Conservation (phyloP, 768 basidiomycete genomes). For the Pulveroboletus sp. region DNA sequence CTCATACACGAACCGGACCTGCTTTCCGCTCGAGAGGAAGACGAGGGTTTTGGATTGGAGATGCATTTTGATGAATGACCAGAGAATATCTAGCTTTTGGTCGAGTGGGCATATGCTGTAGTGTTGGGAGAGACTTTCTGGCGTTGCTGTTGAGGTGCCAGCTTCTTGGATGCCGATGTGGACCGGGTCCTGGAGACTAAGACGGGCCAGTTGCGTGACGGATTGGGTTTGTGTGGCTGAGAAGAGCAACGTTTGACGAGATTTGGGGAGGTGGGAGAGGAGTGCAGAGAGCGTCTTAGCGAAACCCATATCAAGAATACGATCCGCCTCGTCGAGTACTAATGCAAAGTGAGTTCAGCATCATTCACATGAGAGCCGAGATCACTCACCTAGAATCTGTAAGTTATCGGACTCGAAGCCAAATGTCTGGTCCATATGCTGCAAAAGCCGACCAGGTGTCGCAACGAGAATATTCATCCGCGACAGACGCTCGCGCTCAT, state of each 20-base stretch:
- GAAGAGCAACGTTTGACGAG: slow-evolving; percentile 93
- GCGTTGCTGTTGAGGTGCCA: slow-evolving; percentile 50
- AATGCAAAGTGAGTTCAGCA: background rate
- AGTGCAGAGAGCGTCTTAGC: slow-evolving; percentile 85
- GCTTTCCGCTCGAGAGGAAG: slow-evolving; percentile 93
- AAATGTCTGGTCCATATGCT: slow-evolving; percentile 98
- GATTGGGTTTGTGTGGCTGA: slow-evolving; percentile 96
- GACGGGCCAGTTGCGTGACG: slow-evolving; percentile 81
- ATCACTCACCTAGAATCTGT: slow-evolving; percentile 77
- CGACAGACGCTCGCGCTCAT: slow-evolving; percentile 82
- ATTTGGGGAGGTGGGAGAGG: slow-evolving; percentile 85
- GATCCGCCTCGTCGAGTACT: slow-evolving; percentile 97
- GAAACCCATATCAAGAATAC: slow-evolving; percentile 97
- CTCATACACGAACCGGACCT: slow-evolving; percentile 95
- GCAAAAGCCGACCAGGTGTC: slow-evolving; percentile 90
- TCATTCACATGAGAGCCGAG: background rate
- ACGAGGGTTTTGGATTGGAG: slow-evolving; percentile 89
- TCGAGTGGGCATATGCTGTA: slow-evolving; percentile 83
- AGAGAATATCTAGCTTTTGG: slow-evolving; percentile 86
- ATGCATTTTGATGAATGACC: slow-evolving; percentile 94
- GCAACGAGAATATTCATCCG: slow-evolving; percentile 99
- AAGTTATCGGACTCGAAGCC: slow-evolving; percentile 91
- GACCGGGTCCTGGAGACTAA: slow-evolving; percentile 82
- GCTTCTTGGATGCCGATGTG: slow-evolving; percentile 62
- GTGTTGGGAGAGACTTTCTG: slow-evolving; percentile 81